A percentile compares a stretch with the other conserved stretches of the same genome.
Evolutionary conservation across 345 rosid genomes (phyloP).

Genomic region (Hibiscus mutabilis): DNA sequence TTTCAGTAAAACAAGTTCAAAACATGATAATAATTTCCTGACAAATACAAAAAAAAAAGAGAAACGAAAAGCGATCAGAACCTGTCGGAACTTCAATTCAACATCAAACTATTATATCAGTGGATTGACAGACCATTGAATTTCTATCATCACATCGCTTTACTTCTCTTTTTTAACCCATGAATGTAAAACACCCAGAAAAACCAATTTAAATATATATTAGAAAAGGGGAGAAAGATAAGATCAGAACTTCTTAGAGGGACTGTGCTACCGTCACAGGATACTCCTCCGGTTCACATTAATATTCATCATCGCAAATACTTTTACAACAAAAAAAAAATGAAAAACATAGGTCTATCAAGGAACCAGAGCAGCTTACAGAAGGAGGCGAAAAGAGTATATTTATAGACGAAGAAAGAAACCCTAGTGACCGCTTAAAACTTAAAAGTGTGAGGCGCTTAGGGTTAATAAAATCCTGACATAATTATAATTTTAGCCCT

Average conservation of each 20-base stretch:
- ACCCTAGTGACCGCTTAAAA: constrained; percentile 10
- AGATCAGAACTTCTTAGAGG: constrained; percentile 73
- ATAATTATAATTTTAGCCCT: not conserved
- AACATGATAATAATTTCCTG: not conserved
- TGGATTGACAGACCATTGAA: constrained; percentile 50
- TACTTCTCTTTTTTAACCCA: not conserved
- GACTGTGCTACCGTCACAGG: constrained; percentile 38
- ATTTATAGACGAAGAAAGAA: constrained; percentile 8
- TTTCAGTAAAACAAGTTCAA: not conserved
- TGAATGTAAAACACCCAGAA: not conserved
- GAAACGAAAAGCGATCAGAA: constrained; percentile 33
- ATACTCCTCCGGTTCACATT: constrained; percentile 31
- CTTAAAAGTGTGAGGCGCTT: not conserved
- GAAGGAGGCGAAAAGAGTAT: not conserved
- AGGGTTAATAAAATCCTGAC: not conserved
- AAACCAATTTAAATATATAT: not conserved
- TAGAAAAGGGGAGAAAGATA: not conserved
- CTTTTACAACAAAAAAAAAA: too few relatives aligned
- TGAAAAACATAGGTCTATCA: too few relatives aligned
- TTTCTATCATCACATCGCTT: constrained; percentile 41
- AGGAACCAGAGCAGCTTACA: rapidly evolving
- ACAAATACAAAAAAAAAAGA: not conserved
- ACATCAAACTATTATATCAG: constrained; percentile 44
- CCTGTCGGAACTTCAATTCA: constrained; percentile 46
- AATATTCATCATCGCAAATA: constrained; percentile 29